Base-by-base conservation (phyloP, 2,329 filamentous ascomycete species). In the Fusarium nurragi region DNA sequence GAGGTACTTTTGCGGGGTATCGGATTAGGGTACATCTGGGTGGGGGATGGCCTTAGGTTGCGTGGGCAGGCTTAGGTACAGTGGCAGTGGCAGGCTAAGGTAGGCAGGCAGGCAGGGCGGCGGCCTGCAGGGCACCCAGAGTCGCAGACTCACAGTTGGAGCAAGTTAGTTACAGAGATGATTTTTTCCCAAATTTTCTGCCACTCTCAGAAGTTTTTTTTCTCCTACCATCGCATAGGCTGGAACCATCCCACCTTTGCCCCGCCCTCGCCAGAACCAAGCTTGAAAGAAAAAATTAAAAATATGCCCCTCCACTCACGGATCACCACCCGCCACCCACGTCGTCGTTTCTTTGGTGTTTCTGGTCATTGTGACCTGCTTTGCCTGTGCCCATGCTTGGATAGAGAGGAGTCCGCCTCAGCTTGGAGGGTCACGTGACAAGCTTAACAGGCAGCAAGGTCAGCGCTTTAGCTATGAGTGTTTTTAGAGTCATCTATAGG, bases 21-120 rank as follows among this genome's bases (percentile, higher is more conserved):
- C 36, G 41, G 63, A 70, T 72, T 72, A 72, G 70, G 70, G 70
- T 72, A 72, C 68, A 65, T 67, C 44, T 60, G 46, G 59, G 36
- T 37, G 44, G 28, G 48, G 32, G 43, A 44, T 51, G 48, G 21
- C 21, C 43, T 51, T 51, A 28, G 38, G 26, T 22, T 41, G 34
- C 11, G 13, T 49, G 26, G 46, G 30, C 21, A 30, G 22, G 23
- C 26, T 34, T 16, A 23, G 47, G 22, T 28, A n/a, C 21, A 36
- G 43, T 34, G 28, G 34, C 48, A 55, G 41, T 37, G 30, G 49
- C 40, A 36, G 48, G 26, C 48, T n/a, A 37, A n/a, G n/a, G n/a
- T n/a, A n/a, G n/a, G n/a, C n/a, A n/a, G n/a, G n/a, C n/a, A n/a
- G 26, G 26, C 26, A 30, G 26, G 26, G 26, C 26, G 11, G 11